Base-by-base conservation (phyloP, 1,139 yeast species). In the Saccharomyces uvarum region DNA sequence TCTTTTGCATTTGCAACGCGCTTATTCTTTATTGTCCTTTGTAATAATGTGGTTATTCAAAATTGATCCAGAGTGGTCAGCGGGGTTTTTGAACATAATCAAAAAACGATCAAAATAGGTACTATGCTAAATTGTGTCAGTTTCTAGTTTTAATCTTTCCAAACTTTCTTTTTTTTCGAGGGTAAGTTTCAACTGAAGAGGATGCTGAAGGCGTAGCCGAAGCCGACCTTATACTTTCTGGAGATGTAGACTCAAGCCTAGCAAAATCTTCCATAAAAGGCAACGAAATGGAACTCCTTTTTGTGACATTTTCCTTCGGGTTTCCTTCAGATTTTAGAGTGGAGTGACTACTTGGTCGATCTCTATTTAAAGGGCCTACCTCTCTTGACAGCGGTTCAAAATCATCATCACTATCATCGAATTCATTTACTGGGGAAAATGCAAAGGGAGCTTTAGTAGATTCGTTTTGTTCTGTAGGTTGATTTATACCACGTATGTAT, bases 131-230 rank as follows among this genome's bases (percentile, higher is more conserved):
- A 16, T 29, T 33, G 11, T 19, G 2, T 51, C 28, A 33, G 31
- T 50, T 47, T 11, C 13, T 47, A 16, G 31, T 48, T 44, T 24
- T 52, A 2, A 57, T 41, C 50, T 52, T 57, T 19, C 59, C 59
- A 51, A 57, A 57, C 14, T 42, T 47, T 9, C 59, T 52, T 28
- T 50, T 54, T 41, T 54, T 57, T 3, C 28, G 16, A 6, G 53
- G 38, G 6, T 19, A 19, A 14, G 16, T 24, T 19, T 16, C 24
- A 4, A 11, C 44, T 5, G 21, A 19, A 38, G 44, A 38, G 4
- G 38, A 13, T 4, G 16, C 6, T 32, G 14, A 32, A 13, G 38
- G 14, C 7, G 14, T n/a, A 32, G 14, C 7, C 4, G 44, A 38
- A 19, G 3, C 21, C 13, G 44, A 19, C n/a, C 19, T 38, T 38